Base-by-base conservation (phyloP, 2,329 filamentous ascomycete species). In the Elsinoe australis region DNA sequence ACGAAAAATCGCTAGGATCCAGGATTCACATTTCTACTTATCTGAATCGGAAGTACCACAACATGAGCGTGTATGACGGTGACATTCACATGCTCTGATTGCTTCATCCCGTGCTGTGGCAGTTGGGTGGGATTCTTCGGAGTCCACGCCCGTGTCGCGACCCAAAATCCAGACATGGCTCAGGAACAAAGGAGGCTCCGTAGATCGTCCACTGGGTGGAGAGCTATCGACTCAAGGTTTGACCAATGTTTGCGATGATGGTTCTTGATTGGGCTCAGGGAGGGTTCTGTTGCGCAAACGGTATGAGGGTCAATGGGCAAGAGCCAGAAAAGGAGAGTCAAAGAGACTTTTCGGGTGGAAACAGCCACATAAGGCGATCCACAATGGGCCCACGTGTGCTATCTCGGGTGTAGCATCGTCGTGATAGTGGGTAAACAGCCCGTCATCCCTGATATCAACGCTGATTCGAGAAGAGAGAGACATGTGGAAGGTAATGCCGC, bases 361-460 rank as follows among this genome's bases (percentile, higher is more conserved):
- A 44, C 39, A 17, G 28, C 26, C 39, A 29, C 26, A 29, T n/a
- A n/a, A 12, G 26, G 26, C 26, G 39, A 44, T 31, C 39, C 39
- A 44, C 39, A 15, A 17, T 24, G 24, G 39, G 26, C 15, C 39
- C 39, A 32, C 39, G 39, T 44, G 39, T 32, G 39, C 39, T 44
- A 44, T 44, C 39, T 44, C 19, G 19, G 39, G 39, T 18, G 31
- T 18, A 10, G 12, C 12, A 10, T 15, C 8, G 21, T 41, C 6
- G 4, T 19, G 21, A 17, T 28, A 15, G 39, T 32, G 39, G 39
- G 28, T 44, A 44, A 39, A 29, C 17, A 32, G 26, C 24, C 17
- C 21, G 28, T 31, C 26, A 29, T 29, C 21, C 3, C n/a, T 44
- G 39, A 44, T 44, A 44, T 32, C 24, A 32, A 32, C 39, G 39